phyloP scores from a whole-genome alignment of 202 grass and related monocot genomes.

The Zizania palustris region DNA sequence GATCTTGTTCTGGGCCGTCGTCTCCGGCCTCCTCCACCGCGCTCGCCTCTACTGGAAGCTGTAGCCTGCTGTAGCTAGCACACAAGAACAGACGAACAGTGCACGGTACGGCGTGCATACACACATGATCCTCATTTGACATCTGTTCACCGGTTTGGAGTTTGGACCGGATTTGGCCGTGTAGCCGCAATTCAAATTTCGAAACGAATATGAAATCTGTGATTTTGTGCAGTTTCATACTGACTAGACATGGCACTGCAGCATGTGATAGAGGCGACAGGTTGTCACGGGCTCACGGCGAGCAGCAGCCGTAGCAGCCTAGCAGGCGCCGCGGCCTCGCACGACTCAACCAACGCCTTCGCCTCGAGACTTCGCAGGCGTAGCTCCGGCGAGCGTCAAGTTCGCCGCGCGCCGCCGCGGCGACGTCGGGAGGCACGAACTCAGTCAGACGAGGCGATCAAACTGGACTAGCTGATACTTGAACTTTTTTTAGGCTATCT shows the following conservation, averaged over 20 bases:
- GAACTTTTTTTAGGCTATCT: too few relatives aligned
- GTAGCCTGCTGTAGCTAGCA: constrained; percentile 3
- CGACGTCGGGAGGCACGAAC: too few relatives aligned
- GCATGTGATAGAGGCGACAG: not conserved
- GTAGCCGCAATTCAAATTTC: not conserved
- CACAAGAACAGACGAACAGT: not conserved
- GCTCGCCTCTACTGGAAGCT: constrained; percentile 86
- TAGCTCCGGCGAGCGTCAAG: too few relatives aligned
- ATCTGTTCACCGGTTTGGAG: not conserved
- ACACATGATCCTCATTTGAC: not conserved
- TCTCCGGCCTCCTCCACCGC: constrained; percentile 71
- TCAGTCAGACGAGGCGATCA: too few relatives aligned
- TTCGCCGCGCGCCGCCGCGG: too few relatives aligned
- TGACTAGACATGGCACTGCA: not conserved
- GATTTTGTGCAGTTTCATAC: not conserved
- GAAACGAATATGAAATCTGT: not conserved
- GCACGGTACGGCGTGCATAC: not conserved
- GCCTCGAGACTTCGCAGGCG: too few relatives aligned
- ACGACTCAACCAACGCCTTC: too few relatives aligned
- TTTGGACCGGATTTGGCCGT: not conserved
- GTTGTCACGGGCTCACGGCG: too few relatives aligned
- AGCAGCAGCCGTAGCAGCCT: too few relatives aligned
- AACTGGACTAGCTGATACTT: too few relatives aligned
- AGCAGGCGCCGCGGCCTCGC: too few relatives aligned
- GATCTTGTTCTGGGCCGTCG: constrained; percentile 83